Evolutionary conservation across 2,329 filamentous ascomycete species (phyloP).

Genomic region (Pseudogymnoascus sp.): DNA sequence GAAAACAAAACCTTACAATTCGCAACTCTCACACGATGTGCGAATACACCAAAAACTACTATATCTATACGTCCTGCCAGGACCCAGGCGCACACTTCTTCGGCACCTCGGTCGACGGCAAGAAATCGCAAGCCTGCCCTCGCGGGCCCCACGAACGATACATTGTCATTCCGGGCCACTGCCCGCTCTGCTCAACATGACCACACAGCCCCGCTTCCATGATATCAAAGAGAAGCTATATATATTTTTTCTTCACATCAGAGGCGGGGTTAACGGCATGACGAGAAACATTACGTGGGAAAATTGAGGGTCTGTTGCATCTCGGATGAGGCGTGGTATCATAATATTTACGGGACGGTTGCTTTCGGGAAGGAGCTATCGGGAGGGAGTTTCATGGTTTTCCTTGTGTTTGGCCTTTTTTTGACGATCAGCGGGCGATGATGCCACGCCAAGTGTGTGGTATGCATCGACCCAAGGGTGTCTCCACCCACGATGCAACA

Average conservation of each 20-base stretch:
- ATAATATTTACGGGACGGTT: not conserved
- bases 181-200: slow-evolving; percentile 38
- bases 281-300: not conserved
- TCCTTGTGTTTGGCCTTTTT: not conserved
- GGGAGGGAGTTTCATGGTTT: not conserved
- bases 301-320: not conserved
- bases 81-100: slow-evolving; percentile 66
- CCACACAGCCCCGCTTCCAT: not conserved
- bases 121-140: slow-evolving; percentile 48
- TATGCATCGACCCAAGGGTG: not conserved
- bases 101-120: slow-evolving; percentile 59
- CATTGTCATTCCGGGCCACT: slow-evolving; percentile 60
- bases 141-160: slow-evolving; percentile 65
- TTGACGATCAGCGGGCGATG: not conserved
- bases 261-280: not conserved
- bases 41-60: slow-evolving; percentile 66
- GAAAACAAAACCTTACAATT: slow-evolving; percentile 3
- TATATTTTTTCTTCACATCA: not conserved
- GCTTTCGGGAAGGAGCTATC: slow-evolving; percentile 1
- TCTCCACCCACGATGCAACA: not conserved
- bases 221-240: not conserved
- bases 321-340: not conserved
- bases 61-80: slow-evolving; percentile 63
- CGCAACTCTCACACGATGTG: slow-evolving; percentile 34
- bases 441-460: slow-evolving; percentile 3